Evolutionary conservation across 306 rosid species (phyloP), one percentile per base, ranked within the genome.

Genomic region (Styphnolobium japonicum): DNA sequence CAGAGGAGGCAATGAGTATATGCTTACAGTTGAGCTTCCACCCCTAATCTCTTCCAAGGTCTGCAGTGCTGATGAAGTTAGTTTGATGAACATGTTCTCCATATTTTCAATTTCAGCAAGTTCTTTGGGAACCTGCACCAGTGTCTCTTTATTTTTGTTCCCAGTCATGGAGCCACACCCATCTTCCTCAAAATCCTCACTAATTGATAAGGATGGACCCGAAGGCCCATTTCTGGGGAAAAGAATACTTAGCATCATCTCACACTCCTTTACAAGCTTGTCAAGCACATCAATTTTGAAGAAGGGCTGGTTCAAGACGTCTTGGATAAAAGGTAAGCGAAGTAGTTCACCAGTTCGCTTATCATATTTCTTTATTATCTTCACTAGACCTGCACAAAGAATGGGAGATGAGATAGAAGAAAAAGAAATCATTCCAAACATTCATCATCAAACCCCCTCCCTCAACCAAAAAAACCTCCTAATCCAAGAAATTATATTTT

Each of bases 281-380:
- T 81, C 42, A 7, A 90, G 82, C 81, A 88, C 85, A 51, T 90
- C 92, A 15, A 86, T 90, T 19, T 82, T 76, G 83, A 71, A 90
- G 87, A 90, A 90, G 12, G 94, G 94, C 63, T 90, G 84, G 69
- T 77, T 83, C 79, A 90, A 68, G 71, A 90, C 90, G 73, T 77
- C 76, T 78, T 88, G 88, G 83, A 90, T 86, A 76, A 84, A 88
- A 22, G 94, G 86, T 36, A 86, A 45, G 18, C 90, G 88, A 53
- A 85, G 58, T 10, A 84, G 80, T 66, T 85, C 88, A 42, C 94
- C 92, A n/a, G 85, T 86, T 79, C 89, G 82, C 88, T 88, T 90
- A 67, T 88, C 90, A 16, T 90, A 88, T 61, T 90, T 90, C 86
- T 90, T 90, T 49, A 88, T 81, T 77, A 90, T 90, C 83, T 90